These are phyloP conservation scores for Pilatotrama ljubarskyi DNA, from an alignment of 768 basidiomycete species.

Conservation along the genomic window DNA sequence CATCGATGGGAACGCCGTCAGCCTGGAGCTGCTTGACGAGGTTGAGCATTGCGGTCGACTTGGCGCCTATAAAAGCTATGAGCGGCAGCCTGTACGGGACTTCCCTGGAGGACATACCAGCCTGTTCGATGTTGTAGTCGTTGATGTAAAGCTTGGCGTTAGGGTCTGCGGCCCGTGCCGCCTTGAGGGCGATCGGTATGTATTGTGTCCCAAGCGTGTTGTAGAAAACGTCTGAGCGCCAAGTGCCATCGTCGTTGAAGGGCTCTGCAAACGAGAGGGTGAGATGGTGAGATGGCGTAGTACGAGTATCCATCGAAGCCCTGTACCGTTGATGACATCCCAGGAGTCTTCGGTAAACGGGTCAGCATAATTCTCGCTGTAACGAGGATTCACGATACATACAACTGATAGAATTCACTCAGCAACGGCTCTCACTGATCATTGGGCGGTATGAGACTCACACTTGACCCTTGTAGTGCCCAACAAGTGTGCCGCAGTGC, in stretches of 20 bases:
- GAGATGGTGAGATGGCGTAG: too few relatives aligned
- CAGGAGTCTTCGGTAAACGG: constrained; percentile 38
- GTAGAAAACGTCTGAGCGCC: constrained; percentile 53
- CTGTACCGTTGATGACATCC: constrained; percentile 53
- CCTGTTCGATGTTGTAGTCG: constrained; percentile 38
- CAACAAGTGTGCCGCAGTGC: constrained; percentile 51
- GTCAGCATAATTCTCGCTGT: neutral
- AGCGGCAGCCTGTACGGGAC: neutral
- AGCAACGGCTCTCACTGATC: neutral
- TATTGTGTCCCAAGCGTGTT: constrained; percentile 48
- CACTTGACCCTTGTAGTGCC: constrained; percentile 55
- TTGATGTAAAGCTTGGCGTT: constrained; percentile 56
- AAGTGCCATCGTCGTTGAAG: constrained; percentile 63
- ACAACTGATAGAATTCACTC: constrained; percentile 18
- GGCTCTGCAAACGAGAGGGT: constrained; percentile 33
- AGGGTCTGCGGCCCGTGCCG: constrained; percentile 58
- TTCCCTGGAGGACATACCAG: constrained; percentile 13
- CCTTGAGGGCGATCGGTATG: constrained; percentile 50
- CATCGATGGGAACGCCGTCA: constrained; percentile 55
- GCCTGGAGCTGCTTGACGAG: constrained; percentile 50
- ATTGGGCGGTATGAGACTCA: constrained; percentile 25
- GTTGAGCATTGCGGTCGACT: constrained; percentile 55
- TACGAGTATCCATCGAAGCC: neutral
- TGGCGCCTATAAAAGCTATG: constrained; percentile 38
- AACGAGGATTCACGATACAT: neutral